Conservation (phyloP, 2,329 filamentous ascomycete species). For the Colletotrichum musae region DNA sequence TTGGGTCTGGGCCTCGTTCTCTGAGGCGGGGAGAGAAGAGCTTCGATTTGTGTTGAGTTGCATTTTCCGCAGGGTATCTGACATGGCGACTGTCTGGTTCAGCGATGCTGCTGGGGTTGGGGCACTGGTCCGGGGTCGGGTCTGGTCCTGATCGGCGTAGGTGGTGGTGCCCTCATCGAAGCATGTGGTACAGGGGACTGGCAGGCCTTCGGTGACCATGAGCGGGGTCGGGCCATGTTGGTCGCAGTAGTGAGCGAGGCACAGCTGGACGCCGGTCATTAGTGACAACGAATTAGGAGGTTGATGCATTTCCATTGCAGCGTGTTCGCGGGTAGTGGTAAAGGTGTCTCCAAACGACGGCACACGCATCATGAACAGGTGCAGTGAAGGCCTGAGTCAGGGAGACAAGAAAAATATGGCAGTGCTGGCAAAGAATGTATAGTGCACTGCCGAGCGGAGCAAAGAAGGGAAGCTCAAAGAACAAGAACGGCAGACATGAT, state of each 20-base stretch:
- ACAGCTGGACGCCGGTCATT: constrained; percentile 67
- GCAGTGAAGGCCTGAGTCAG: not conserved
- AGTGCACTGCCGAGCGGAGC: not conserved
- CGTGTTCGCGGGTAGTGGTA: constrained; percentile 21
- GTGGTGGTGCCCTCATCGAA: constrained; percentile 61
- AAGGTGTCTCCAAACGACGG: constrained; percentile 39
- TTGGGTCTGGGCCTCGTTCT: constrained; percentile 60
- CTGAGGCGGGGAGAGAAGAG: constrained; percentile 59
- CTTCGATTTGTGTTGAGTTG: constrained; percentile 59
- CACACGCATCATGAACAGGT: constrained; percentile 37
- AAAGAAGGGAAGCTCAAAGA: constrained; percentile 7
- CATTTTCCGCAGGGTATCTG: constrained; percentile 64
- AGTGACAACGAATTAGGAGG: constrained; percentile 35
- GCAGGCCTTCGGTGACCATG: constrained; percentile 78
- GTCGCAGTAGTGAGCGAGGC: constrained; percentile 80
- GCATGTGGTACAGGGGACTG: constrained; percentile 72
- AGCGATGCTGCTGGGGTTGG: constrained; percentile 48
- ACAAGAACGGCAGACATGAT: constrained; percentile 9
- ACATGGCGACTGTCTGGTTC: constrained; percentile 53
- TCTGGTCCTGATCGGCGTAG: constrained; percentile 46
- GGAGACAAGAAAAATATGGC: not conserved
- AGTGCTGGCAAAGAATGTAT: not conserved
- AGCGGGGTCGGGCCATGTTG: constrained; percentile 78
- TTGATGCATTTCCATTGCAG: constrained; percentile 32
- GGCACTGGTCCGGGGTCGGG: constrained; percentile 58